Conservation (phyloP, 2,329 filamentous ascomycete species). For the Xylariales sp. region DNA sequence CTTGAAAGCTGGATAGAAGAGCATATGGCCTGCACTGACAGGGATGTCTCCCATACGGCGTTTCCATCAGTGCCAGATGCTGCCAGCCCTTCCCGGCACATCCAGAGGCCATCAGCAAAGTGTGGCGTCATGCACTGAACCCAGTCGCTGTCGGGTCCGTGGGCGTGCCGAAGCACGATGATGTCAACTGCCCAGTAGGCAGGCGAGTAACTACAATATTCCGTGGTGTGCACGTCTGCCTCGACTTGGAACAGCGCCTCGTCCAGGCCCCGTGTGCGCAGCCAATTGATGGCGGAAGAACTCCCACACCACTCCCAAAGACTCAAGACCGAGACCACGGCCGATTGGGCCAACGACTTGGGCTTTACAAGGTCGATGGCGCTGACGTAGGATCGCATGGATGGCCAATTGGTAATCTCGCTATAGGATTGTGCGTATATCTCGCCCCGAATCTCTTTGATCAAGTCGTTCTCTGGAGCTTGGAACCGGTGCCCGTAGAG, state of each 20-base stretch:
- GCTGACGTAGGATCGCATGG: conserved; percentile 14
- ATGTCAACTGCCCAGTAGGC: conserved; percentile 20
- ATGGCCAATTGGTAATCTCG: conserved; percentile 17
- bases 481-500: conserved; percentile 25
- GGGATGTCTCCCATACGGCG: conserved; percentile 20
- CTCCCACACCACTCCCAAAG: conserved; percentile 5
- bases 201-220: conserved; percentile 11
- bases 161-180: conserved; percentile 15
- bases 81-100: conserved; percentile 25
- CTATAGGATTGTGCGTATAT: conserved; percentile 8
- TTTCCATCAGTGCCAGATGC: conserved; percentile 25
- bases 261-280: conserved; percentile 6
- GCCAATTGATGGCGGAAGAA: neutral
- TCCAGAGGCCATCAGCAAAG: conserved; percentile 18
- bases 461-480: conserved; percentile 11
- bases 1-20: neutral
- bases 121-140: conserved; percentile 7
- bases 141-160: conserved; percentile 24
- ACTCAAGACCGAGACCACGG: conserved; percentile 6
- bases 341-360: conserved; percentile 10
- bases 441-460: conserved; percentile 13
- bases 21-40: conserved; percentile 19
- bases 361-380: conserved; percentile 1
- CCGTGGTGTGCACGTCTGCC: conserved; percentile 20
- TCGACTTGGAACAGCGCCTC: conserved; percentile 27